phyloP scores from a whole-genome alignment of 148 eudicot genomes.

The Pharnaceum exiguum region DNA sequence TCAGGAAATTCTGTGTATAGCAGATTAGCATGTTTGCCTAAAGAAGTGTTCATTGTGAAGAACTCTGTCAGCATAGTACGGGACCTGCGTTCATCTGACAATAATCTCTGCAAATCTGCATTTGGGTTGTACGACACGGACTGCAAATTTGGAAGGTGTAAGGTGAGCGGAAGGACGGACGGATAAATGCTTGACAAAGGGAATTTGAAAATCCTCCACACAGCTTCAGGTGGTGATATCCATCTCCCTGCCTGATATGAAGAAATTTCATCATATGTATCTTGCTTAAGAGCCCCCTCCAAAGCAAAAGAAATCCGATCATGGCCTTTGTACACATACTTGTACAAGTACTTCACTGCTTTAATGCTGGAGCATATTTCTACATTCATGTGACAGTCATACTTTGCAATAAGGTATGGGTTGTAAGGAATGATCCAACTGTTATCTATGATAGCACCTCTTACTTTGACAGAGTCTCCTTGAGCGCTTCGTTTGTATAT shows the following conservation, averaged over 20 bases:
- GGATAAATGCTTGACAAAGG: conserved; percentile 1
- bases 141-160: not conserved
- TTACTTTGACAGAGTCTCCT: too few relatives aligned
- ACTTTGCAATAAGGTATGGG: too few relatives aligned
- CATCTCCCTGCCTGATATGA: conserved; percentile 1
- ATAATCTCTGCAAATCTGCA: not conserved
- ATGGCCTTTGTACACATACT: conserved; percentile 15
- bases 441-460: too few relatives aligned
- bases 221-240: conserved; percentile 7
- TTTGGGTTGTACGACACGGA: not conserved
- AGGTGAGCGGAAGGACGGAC: not conserved
- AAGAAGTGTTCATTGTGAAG: not conserved
- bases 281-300: not conserved
- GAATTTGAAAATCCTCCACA: conserved; percentile 13
- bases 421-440: too few relatives aligned
- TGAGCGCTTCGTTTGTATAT: too few relatives aligned
- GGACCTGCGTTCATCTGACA: not conserved
- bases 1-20: not conserved
- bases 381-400: too few relatives aligned
- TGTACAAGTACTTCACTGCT: too few relatives aligned
- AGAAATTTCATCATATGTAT: not conserved
- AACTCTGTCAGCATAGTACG: not conserved
- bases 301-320: not conserved
- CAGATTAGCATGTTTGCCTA: not conserved
- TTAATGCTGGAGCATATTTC: too few relatives aligned